phyloP scores from a whole-genome alignment of 495 filamentous ascomycete species.

The Tetracladium marchalianum region DNA sequence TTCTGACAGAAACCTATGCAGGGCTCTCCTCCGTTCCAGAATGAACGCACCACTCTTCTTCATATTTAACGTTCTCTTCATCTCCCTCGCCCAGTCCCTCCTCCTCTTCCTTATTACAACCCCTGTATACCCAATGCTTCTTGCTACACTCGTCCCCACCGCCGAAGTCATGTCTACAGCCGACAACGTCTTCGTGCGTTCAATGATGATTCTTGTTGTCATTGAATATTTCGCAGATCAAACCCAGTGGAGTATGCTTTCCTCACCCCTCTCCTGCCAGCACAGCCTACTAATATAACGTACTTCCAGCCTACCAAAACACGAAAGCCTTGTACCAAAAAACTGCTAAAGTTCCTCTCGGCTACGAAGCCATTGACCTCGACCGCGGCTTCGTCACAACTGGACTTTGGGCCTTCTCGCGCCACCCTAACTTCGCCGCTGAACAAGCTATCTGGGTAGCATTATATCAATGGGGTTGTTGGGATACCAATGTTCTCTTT shows the following conservation, averaged over 20 bases:
- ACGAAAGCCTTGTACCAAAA: constrained; percentile 69
- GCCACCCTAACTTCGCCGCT: constrained; percentile 90
- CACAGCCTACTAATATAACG: constrained; percentile 10
- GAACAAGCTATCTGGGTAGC: constrained; percentile 88
- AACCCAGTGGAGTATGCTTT: constrained; percentile 72
- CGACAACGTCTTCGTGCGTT: constrained; percentile 60
- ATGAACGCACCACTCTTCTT: constrained; percentile 50
- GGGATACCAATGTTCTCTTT: constrained; percentile 52
- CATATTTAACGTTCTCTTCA: constrained; percentile 80
- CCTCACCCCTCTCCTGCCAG: neutral
- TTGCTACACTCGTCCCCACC: constrained; percentile 27
- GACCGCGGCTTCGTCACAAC: constrained; percentile 84
- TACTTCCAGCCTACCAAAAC: constrained; percentile 52
- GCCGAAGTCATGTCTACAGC: constrained; percentile 34
- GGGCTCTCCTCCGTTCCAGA: constrained; percentile 15
- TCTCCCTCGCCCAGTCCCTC: constrained; percentile 74
- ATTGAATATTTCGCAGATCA: constrained; percentile 79
- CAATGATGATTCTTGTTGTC: constrained; percentile 59
- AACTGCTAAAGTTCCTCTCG: constrained; percentile 56
- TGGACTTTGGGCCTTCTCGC: constrained; percentile 75
- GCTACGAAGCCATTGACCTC: constrained; percentile 60
- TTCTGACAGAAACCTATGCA: neutral
- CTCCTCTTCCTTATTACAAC: constrained; percentile 65
- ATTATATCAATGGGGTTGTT: constrained; percentile 81
- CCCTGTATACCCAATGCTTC: constrained; percentile 74